phyloP scores from a whole-genome alignment of 768 basidiomycete species.

The Arthromyces matolae region DNA sequence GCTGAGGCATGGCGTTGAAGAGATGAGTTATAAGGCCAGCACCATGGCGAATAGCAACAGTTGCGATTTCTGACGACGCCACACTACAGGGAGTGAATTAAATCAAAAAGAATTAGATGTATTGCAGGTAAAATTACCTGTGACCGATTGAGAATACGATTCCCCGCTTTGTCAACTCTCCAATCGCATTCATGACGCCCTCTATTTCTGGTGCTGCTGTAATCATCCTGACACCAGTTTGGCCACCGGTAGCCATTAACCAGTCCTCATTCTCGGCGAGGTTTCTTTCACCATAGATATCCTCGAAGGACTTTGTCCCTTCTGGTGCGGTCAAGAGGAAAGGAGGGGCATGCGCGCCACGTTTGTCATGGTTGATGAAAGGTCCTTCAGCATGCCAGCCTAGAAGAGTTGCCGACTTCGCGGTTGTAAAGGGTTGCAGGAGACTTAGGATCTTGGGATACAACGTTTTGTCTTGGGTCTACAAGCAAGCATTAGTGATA shows the following conservation, averaged over 20 bases:
- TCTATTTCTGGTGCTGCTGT: conserved; percentile 85
- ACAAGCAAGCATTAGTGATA: neutral
- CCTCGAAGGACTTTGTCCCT: conserved; percentile 68
- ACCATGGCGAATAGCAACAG: conserved; percentile 64
- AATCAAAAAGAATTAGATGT: too few relatives aligned
- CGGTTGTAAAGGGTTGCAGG: conserved; percentile 62
- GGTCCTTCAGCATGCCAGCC: conserved; percentile 94
- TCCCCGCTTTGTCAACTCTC: conserved; percentile 56
- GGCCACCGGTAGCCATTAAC: conserved; percentile 47
- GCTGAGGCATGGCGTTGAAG: conserved; percentile 90
- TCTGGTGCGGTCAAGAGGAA: conserved; percentile 59
- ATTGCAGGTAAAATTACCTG: conserved; percentile 44
- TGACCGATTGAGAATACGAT: conserved; percentile 87
- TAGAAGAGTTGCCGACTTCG: conserved; percentile 65
- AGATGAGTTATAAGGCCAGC: conserved; percentile 88
- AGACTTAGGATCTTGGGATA: conserved; percentile 70
- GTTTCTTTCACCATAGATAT: conserved; percentile 67
- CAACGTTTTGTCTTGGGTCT: conserved; percentile 77
- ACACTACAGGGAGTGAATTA: conserved; percentile 40
- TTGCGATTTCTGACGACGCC: conserved; percentile 72
- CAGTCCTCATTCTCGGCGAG: conserved; percentile 64
- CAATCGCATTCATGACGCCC: conserved; percentile 73
- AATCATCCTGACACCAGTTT: conserved; percentile 72
- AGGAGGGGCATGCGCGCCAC: conserved; percentile 75
- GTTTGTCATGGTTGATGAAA: conserved; percentile 77